phyloP scores from a whole-genome alignment of 148 eudicot genomes.

The Fagopyrum homotropicum region DNA sequence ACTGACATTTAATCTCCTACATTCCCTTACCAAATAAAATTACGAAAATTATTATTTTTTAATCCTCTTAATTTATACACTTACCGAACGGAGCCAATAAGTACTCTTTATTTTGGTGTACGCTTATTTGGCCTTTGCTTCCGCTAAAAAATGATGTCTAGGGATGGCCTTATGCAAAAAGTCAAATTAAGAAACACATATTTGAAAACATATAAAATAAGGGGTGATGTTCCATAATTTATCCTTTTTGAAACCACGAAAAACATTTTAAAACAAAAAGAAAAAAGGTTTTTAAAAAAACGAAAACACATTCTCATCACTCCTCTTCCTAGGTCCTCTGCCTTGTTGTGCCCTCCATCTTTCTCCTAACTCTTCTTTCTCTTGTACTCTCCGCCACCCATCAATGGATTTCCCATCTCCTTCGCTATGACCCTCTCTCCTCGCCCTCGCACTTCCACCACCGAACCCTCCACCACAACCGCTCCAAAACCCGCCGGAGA shows the following conservation, averaged over 20 bases:
- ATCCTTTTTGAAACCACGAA: not conserved
- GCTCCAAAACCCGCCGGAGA: not conserved
- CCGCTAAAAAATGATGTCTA: too few species aligned
- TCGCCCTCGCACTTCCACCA: not conserved
- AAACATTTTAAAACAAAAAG: not conserved
- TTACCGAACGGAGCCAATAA: too few species aligned
- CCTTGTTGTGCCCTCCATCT: not conserved
- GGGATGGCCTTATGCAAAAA: not conserved
- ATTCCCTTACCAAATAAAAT: too few species aligned
- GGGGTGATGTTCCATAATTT: too few species aligned
- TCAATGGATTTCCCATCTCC: conserved; percentile 5
- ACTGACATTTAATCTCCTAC: too few species aligned
- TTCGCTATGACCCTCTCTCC: conserved; percentile 5
- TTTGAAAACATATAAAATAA: too few species aligned
- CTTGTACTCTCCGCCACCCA: conserved; percentile 6
- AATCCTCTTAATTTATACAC: too few species aligned
- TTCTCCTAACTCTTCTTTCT: not conserved
- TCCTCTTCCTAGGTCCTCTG: not conserved
- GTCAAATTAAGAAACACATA: too few species aligned
- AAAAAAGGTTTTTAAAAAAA: not conserved
- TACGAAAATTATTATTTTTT: too few species aligned
- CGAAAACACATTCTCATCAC: not conserved
- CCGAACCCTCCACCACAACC: not conserved
- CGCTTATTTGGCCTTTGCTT: too few species aligned
- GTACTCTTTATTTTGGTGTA: too few species aligned